Conservation (phyloP, 2,329 filamentous ascomycete genomes). For the Colletotrichum sp. region DNA sequence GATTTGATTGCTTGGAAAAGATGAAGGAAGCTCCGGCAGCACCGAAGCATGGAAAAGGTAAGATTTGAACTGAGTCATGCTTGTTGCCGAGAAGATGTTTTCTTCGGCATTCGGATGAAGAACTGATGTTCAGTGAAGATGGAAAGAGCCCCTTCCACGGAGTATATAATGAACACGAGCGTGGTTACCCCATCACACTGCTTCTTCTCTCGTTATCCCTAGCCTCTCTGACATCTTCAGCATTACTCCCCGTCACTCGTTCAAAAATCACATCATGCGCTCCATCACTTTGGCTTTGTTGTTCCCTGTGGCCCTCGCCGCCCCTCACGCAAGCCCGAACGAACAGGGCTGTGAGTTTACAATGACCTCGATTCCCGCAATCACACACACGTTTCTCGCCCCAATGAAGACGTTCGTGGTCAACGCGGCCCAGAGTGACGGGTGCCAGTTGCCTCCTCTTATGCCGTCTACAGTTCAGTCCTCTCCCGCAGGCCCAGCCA, state of each 20-base stretch:
- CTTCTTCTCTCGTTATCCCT: not conserved
- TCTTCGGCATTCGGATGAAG: fast-evolving
- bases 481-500: not conserved
- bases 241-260: not conserved
- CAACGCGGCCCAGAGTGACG: not conserved
- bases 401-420: not conserved
- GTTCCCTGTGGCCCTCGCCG: fast-evolving
- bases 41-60: fast-evolving
- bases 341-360: not conserved
- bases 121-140: fast-evolving
- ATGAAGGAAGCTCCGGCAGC: not conserved
- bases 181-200: fast-evolving
- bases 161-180: not conserved
- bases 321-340: not conserved
- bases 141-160: not conserved
- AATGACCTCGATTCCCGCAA: not conserved
- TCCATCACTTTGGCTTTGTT: not conserved
- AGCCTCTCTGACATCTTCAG: not conserved
- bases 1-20: not conserved
- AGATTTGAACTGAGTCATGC: not conserved
- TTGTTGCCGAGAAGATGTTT: not conserved
- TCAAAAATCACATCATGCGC: not conserved
- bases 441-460: not conserved
- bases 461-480: not conserved
- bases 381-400: not conserved